Base-by-base conservation (phyloP, 1,139 yeast genomes). In the Magnusiomyces starmeri region DNA sequence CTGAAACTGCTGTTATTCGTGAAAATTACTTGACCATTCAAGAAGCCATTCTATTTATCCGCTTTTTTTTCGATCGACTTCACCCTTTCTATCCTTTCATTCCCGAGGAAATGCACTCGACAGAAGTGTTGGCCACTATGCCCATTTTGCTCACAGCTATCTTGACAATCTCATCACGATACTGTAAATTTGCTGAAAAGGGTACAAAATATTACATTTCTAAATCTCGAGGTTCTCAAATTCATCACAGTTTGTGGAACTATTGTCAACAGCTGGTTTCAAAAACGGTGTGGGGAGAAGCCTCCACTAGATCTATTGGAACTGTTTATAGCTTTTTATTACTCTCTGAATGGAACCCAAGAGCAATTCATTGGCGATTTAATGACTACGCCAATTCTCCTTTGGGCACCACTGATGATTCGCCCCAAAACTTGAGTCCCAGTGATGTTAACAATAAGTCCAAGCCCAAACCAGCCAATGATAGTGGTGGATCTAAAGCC, bases 331-430 rank as follows among this genome's bases (percentile, higher is more conserved):
- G 96, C 1, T 87, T 89, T 63, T 70, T 89, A 47, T 70, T 90
- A n/a, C 83, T 89, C 60, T 86, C 96, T 0, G 96, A 89, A 65
- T 89, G 97, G 97, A 88, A 88, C 61, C 96, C 96, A 1, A 72
- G 96, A 51, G 96, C 96, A 4, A 88, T 89, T 56, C 96, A 89
- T 66, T 85, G 89, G 82, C 71, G 89, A 57, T 83, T 90, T 85
- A 74, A 82, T 0, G 97, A 89, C 67, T 88, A 87, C 68, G 96
- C 96, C 2, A 87, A 86, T 60, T 68, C 71, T 46, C 78, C 78
- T n/a, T 44, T 44, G 25, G 47, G 1, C 77, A 72, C 10, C 10
- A 6, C 16, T n/a, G 16, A 7, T 18, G 42, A 39, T 7, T 18
- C 42, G n/a, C 22, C 42, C 7, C 22, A 18, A 8, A 12, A 14